Conservation (phyloP, 75 land plant genomes). For the Pinus taeda region DNA sequence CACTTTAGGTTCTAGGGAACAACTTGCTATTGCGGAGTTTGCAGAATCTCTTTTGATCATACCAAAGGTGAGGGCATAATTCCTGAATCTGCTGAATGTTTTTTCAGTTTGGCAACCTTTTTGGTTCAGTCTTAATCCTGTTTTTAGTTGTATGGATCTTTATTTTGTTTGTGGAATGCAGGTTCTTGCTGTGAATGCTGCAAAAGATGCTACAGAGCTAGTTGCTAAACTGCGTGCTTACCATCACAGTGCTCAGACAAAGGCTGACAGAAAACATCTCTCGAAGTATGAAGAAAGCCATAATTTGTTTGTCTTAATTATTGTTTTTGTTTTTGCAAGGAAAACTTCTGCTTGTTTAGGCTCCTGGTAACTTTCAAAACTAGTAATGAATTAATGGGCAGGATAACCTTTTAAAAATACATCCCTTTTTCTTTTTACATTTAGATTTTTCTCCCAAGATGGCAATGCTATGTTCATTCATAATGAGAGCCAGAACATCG, state of each 20-base stretch:
- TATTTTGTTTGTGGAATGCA: constrained; percentile 20
- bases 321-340: not conserved
- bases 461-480: too few relatives aligned
- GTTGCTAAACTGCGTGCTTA: constrained; percentile 95
- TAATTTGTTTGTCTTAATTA: not conserved
- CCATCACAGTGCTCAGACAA: constrained; percentile 91
- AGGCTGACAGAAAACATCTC: constrained; percentile 88
- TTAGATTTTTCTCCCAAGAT: not conserved
- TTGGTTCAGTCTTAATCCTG: not conserved
- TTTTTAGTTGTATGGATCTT: not conserved
- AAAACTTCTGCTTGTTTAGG: not conserved
- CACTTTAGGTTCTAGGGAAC: constrained; percentile 93
- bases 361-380: not conserved
- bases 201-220: constrained; percentile 95
- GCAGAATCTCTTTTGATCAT: constrained; percentile 92
- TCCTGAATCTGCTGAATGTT: not conserved
- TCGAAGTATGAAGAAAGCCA: constrained; percentile 46
- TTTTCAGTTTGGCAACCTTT: not conserved
- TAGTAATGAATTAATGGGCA: not conserved
- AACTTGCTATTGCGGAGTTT: constrained; percentile 96
- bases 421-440: not conserved
- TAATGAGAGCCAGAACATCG: too few relatives aligned
- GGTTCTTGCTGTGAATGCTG: constrained; percentile 99
- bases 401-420: not conserved
- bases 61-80: constrained; percentile 61